Conservation (phyloP, 2,329 filamentous ascomycete species). For the Colletotrichum shisoi region DNA sequence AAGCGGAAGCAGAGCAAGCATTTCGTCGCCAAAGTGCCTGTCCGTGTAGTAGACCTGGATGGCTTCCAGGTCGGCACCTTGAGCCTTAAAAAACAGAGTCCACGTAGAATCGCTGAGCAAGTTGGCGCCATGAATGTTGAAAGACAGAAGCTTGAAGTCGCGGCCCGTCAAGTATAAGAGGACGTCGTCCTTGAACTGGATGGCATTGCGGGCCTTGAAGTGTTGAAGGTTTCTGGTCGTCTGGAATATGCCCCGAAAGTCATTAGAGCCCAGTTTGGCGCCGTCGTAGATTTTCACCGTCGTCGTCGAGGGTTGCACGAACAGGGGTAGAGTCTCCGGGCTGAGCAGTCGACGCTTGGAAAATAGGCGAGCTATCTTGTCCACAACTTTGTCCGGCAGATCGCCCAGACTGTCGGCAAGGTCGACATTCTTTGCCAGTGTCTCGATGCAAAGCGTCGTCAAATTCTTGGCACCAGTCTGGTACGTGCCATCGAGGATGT, state of each 20-base stretch:
- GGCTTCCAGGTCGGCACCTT: slow-evolving; percentile 70
- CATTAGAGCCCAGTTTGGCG: slow-evolving; percentile 73
- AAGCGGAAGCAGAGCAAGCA: slow-evolving; percentile 67
- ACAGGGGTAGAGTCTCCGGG: slow-evolving; percentile 63
- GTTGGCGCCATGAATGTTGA: slow-evolving; percentile 86
- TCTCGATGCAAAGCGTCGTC: slow-evolving; percentile 69
- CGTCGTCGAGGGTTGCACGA: slow-evolving; percentile 61
- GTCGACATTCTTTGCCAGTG: slow-evolving; percentile 68
- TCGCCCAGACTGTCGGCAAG: slow-evolving; percentile 69
- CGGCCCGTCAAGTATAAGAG: slow-evolving; percentile 82
- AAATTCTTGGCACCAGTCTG: slow-evolving; percentile 73
- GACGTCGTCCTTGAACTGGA: slow-evolving; percentile 87
- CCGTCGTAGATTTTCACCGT: slow-evolving; percentile 66
- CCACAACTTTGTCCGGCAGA: slow-evolving; percentile 62
- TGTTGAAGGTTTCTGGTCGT: slow-evolving; percentile 72
- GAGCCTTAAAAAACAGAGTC: slow-evolving; percentile 71
- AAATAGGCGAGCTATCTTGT: slow-evolving; percentile 67
- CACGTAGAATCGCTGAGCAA: slow-evolving; percentile 80
- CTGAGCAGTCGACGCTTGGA: slow-evolving; percentile 67
- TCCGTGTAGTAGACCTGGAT: slow-evolving; percentile 87
- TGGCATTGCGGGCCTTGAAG: slow-evolving; percentile 82
- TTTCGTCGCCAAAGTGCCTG: slow-evolving; percentile 77
- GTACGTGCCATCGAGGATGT: slow-evolving; percentile 78
- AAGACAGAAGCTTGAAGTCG: slow-evolving; percentile 70
- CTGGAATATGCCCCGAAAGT: slow-evolving; percentile 83